phyloP scores from a whole-genome alignment of 2,329 filamentous ascomycete species.

The Cercospora nicotianae region DNA sequence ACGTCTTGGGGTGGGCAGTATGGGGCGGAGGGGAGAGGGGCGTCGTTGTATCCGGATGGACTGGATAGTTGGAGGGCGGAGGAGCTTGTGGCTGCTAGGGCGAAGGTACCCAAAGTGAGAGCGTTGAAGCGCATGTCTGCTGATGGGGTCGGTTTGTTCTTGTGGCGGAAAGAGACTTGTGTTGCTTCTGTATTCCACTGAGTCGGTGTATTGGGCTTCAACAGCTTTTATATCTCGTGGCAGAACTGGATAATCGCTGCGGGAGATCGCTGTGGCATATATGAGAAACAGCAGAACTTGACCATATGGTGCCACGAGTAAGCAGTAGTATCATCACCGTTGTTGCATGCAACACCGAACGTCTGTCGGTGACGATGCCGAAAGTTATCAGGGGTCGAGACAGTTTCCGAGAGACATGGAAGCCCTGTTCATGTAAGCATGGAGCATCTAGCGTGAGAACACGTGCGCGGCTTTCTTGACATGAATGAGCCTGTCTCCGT shows the following conservation, averaged over 20 bases:
- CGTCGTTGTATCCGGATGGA: background rate
- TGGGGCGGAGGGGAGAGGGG: background rate
- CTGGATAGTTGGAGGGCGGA: background rate
- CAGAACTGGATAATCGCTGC: background rate
- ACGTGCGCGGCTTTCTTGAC: background rate
- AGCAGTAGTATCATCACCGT: background rate
- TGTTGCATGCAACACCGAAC: background rate
- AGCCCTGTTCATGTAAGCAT: background rate
- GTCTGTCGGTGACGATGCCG: background rate
- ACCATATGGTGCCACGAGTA: background rate
- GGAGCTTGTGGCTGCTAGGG: background rate
- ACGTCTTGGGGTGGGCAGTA: slow-evolving; percentile 1
- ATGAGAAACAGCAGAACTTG: background rate
- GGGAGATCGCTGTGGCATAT: background rate
- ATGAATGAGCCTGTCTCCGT: background rate
- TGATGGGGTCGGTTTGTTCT: background rate
- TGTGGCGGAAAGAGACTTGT: background rate
- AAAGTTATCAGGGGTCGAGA: background rate
- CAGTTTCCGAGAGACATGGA: background rate
- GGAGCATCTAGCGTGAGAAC: background rate
- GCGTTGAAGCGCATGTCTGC: background rate
- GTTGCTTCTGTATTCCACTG: background rate
- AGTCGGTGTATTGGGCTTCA: background rate
- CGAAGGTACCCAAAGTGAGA: background rate
- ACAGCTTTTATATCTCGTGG: background rate